These are phyloP conservation scores for Angomonas ambiguus DNA, from an alignment of 208 protist species.

Conservation along the genomic window DNA sequence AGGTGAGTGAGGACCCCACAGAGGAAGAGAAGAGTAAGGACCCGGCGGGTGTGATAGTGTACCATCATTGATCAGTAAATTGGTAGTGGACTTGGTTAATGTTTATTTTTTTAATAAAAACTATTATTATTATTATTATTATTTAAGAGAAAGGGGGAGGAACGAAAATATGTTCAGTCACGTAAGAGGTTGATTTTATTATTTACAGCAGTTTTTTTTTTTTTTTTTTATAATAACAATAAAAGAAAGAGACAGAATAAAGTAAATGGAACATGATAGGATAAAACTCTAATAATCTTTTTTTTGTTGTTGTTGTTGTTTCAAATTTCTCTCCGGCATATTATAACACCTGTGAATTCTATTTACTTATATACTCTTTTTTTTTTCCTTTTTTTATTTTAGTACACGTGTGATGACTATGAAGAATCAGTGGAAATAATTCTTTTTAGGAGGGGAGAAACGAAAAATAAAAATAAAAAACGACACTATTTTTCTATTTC, in stretches of 20 bases:
- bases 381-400: neutral
- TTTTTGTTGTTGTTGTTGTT: neutral
- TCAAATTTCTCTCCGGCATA: neutral
- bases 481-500: no score
- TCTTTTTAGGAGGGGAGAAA: neutral
- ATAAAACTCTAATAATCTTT: constrained; percentile 1
- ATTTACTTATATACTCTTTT: neutral
- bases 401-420: neutral
- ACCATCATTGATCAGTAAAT: neutral
- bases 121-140: neutral
- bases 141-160: neutral
- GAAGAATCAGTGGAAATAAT: neutral
- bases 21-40: neutral
- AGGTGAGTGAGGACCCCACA: neutral
- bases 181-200: neutral
- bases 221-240: constrained; percentile 3
- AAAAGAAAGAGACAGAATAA: neutral
- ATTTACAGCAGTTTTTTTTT: neutral
- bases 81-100: neutral
- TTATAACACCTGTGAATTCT: neutral
- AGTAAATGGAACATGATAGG: neutral
- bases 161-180: neutral
- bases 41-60: neutral
- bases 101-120: neutral
- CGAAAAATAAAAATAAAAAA: no score